Conservation (phyloP, 169 alveolate genomes). For the Plasmodium vinckei region DNA sequence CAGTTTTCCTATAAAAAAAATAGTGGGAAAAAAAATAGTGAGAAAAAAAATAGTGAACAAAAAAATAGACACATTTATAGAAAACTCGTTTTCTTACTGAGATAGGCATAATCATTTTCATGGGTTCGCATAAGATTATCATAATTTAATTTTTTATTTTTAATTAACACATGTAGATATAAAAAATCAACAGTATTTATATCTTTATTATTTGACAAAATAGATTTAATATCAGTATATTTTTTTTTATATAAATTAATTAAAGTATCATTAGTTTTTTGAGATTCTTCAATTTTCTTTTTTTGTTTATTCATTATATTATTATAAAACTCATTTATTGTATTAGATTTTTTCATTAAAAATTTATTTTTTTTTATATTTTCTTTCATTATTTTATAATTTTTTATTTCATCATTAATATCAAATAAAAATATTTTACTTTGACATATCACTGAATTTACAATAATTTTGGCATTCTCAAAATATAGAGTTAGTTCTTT, state of each 20-base stretch:
- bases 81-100: constrained; percentile 9
- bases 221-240: constrained; percentile 18
- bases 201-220: constrained; percentile 35
- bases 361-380: constrained; percentile 44
- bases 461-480: constrained; percentile 42
- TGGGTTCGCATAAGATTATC: constrained; percentile 41
- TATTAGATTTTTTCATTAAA: constrained; percentile 21
- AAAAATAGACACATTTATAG: background rate
- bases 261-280: constrained; percentile 37
- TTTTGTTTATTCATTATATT: constrained; percentile 27
- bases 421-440: constrained; percentile 65
- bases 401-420: constrained; percentile 50
- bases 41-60: background rate
- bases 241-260: constrained; percentile 56
- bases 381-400: constrained; percentile 26
- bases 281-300: constrained; percentile 25
- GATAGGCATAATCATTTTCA: constrained; percentile 27
- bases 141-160: constrained; percentile 37
- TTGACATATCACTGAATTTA: constrained; percentile 40
- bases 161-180: constrained; percentile 38
- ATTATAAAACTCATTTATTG: constrained; percentile 24
- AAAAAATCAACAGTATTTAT: constrained; percentile 50
- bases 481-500: constrained; percentile 41
- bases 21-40: background rate
- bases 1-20: constrained; percentile 28